A percentile compares a stretch with the other conserved stretches of the same genome.
Evolutionary conservation across 345 rosid genomes (phyloP).

Genomic region (Brassica incana): DNA sequence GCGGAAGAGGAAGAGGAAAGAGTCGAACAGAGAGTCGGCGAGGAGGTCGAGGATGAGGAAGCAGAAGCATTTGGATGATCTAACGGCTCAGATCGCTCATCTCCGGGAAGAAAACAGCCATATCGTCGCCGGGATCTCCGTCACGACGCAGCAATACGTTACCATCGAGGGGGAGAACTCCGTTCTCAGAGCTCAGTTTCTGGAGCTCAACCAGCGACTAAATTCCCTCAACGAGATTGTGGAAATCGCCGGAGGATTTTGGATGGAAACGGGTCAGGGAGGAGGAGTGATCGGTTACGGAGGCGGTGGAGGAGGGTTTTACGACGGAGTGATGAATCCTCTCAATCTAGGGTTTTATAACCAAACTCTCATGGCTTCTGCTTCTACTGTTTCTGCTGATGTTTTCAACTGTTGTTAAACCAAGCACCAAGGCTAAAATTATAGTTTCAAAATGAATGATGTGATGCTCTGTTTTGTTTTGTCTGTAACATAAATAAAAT

Average conservation of each 20-base stretch:
- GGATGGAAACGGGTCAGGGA: slow-evolving; percentile 25
- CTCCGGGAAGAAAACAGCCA: slow-evolving; percentile 52
- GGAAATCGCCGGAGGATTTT: slow-evolving; percentile 27
- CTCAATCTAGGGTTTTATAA: slow-evolving; percentile 46
- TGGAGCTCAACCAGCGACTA: slow-evolving; percentile 67
- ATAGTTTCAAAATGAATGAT: background rate
- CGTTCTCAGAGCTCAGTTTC: slow-evolving; percentile 65
- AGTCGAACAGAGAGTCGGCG: slow-evolving; percentile 87
- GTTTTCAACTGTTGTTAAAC: slow-evolving; percentile 23
- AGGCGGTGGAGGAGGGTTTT: slow-evolving; percentile 24
- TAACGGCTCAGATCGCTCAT: slow-evolving; percentile 47
- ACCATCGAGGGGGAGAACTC: slow-evolving; percentile 68
- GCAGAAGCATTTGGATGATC: slow-evolving; percentile 73
- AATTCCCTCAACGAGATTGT: slow-evolving; percentile 72
- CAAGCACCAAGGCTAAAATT: slow-evolving; percentile 7
- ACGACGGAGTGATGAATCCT: slow-evolving; percentile 45
- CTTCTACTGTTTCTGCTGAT: slow-evolving; percentile 36
- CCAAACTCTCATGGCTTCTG: slow-evolving; percentile 67
- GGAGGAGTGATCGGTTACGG: slow-evolving; percentile 9
- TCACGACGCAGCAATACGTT: slow-evolving; percentile 55
- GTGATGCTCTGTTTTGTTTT: slow-evolving; percentile 3
- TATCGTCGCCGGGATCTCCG: slow-evolving; percentile 46
- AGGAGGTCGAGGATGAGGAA: slow-evolving; percentile 85
- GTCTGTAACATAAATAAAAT: background rate
- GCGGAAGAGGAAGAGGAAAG: slow-evolving; percentile 76